These are phyloP conservation scores for Suhomyces panamericanus DNA, from an alignment of 1,139 yeast genomes.

Conservation along the genomic window DNA sequence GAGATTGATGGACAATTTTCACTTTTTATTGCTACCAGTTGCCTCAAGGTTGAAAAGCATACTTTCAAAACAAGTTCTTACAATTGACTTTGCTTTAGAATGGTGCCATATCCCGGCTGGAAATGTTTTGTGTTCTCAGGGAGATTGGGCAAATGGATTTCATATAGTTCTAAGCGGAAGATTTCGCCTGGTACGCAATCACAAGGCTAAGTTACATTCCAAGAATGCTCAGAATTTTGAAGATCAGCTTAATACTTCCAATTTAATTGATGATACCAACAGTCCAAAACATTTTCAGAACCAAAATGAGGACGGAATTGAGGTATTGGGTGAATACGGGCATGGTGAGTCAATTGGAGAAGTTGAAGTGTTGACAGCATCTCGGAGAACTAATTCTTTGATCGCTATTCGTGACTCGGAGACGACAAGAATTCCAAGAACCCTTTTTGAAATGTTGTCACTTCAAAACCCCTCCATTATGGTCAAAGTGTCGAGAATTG, in stretches of 20 bases:
- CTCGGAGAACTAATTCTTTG: conserved; percentile 67
- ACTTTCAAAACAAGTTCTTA: conserved; percentile 64
- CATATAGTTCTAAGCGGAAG: conserved; percentile 91
- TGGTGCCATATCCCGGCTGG: conserved; percentile 94
- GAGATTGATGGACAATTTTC: conserved; percentile 69
- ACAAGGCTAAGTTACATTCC: conserved; percentile 13
- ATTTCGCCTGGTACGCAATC: conserved; percentile 59
- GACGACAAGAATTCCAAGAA: conserved; percentile 87
- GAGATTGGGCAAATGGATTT: conserved; percentile 88
- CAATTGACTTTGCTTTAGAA: conserved; percentile 88
- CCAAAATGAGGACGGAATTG: conserved; percentile 25
- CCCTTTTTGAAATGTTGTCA: conserved; percentile 81
- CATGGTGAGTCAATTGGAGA: conserved; percentile 96
- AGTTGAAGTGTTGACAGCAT: conserved; percentile 87
- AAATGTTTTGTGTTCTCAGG: conserved; percentile 73
- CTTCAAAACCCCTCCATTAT: conserved; percentile 85
- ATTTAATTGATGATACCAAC: conserved; percentile 24
- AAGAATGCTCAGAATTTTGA: conserved; percentile 8
- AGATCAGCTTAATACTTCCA: conserved; percentile 17
- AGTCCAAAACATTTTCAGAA: conserved; percentile 13
- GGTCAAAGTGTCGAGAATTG: conserved; percentile 85
- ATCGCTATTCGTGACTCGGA: conserved; percentile 94
- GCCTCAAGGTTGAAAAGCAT: conserved; percentile 71
- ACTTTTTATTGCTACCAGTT: conserved; percentile 71
- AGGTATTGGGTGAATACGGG: conserved; percentile 75